Base-by-base conservation (phyloP, 371 early-diverging fungal species). In the Syncephalastrum sp. region DNA sequence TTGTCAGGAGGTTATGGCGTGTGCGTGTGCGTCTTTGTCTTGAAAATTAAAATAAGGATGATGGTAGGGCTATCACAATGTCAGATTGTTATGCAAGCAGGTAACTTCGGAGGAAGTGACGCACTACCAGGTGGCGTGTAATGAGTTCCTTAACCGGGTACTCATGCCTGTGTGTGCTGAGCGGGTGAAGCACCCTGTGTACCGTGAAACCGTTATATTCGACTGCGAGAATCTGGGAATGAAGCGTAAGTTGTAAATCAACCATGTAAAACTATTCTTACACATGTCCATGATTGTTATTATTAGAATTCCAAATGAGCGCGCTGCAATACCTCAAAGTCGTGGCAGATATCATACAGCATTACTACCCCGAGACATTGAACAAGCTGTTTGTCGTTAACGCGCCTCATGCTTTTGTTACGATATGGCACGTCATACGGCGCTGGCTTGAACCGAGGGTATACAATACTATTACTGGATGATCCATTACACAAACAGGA, bases 291-390 rank as follows among this genome's bases (percentile, higher is more conserved):
- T 55, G 68, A 21, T 29, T 29, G 29, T 29, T 29, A 29, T 33
- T 10, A 33, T 33, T 44, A 87, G 85, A 89, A 50, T 76, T 91
- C 53, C 82, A 91, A 55, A 77, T 87, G 78, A 82, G 79, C 29
- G 92, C 86, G 7, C 74, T 93, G 53, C 74, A 82, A 29, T 78
- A 91, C 72, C 70, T 91, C 51, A 77, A 82, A 27, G 83, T 83
- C 29, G 74, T 91, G 51, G 74, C 86, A 23, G 87, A 90, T 53
- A 74, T 83, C 57, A 88, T 90, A 61, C 90, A 91, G 57, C 78
- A 79, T 43, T 84, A 88, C 56, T 93, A 92, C 56, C 94, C 94
- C 23, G 94, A 92, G 64, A 83, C 90, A 41, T 75, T 92, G 60
- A 76, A 82, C 50, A 81, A 78, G 50, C 75, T 91, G 7, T 93